A percentile compares a stretch with the other conserved stretches of the same genome.
phyloP scores from a whole-genome alignment of 331 rosid species.

The Saraca asoca region DNA sequence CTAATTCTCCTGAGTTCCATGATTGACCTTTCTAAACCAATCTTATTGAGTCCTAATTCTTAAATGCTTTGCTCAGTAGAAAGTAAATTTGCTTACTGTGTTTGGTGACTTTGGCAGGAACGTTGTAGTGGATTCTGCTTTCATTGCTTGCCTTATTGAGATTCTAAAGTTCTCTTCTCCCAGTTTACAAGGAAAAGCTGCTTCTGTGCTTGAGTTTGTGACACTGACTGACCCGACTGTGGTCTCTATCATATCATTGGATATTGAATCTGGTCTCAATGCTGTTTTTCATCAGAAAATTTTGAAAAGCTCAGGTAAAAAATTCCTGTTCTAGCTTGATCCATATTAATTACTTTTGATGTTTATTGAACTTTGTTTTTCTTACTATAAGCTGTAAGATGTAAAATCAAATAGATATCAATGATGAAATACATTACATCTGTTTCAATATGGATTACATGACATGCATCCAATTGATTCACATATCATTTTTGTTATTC shows the following conservation, averaged over 20 bases:
- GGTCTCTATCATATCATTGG: conserved; percentile 44
- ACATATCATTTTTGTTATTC: too few species aligned
- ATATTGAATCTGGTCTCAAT: conserved; percentile 64
- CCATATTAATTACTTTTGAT: not conserved
- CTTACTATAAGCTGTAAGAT: not conserved
- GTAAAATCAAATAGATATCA: conserved; percentile 9
- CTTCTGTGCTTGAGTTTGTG: conserved; percentile 72
- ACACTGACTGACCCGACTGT: conserved; percentile 63
- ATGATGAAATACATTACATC: not conserved
- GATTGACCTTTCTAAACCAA: too few species aligned
- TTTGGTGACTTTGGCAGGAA: conserved; percentile 47
- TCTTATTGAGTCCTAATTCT: too few species aligned
- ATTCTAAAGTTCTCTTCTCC: conserved; percentile 67
- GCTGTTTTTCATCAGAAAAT: conserved; percentile 64
- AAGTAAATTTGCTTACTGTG: conserved; percentile 7
- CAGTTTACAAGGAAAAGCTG: conserved; percentile 74
- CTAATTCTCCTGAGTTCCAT: too few species aligned
- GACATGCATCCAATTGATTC: too few species aligned
- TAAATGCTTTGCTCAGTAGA: conserved; percentile 5
- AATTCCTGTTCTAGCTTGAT: not conserved
- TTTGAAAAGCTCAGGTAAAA: conserved; percentile 55
- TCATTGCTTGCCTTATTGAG: conserved; percentile 60
- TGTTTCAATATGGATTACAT: not conserved
- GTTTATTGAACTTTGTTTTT: not conserved
- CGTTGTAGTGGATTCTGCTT: conserved; percentile 51